Evolutionary conservation across 2,329 filamentous ascomycete genomes (phyloP).

Genomic region (Penicillium brasilianum): DNA sequence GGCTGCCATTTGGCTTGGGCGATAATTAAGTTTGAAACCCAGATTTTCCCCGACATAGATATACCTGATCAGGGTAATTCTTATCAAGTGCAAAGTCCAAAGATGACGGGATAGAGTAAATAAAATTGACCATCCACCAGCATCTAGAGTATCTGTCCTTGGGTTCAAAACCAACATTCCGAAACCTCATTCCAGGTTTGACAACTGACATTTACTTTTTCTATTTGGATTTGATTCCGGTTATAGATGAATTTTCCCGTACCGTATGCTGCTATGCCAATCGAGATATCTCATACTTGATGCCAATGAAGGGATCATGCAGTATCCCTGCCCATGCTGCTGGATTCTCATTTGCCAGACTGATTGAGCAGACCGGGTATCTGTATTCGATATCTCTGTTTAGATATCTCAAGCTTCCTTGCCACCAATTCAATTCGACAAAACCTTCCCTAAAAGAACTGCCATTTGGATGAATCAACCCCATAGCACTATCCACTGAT

Average conservation of each 20-base stretch:
- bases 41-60: neutral
- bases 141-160: neutral
- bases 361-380: too few relatives aligned
- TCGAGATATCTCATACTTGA: neutral
- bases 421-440: too few relatives aligned
- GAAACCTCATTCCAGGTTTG: neutral
- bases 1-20: neutral
- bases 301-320: neutral
- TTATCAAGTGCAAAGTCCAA: neutral
- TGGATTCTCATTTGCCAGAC: too few relatives aligned
- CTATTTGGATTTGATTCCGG: neutral
- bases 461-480: too few relatives aligned
- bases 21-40: neutral
- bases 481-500: too few relatives aligned
- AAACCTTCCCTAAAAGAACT: too few relatives aligned
- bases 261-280: neutral
- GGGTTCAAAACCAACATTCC: neutral
- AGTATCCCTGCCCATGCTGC: neutral
- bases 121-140: neutral
- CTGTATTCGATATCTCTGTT: too few relatives aligned
- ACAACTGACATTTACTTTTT: neutral
- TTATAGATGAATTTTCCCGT: too few relatives aligned
- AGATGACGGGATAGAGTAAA: too few relatives aligned
- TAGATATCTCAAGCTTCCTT: too few relatives aligned
- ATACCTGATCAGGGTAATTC: neutral